Conservation (phyloP, 768 basidiomycete species). For the Podaxis pistillaris region DNA sequence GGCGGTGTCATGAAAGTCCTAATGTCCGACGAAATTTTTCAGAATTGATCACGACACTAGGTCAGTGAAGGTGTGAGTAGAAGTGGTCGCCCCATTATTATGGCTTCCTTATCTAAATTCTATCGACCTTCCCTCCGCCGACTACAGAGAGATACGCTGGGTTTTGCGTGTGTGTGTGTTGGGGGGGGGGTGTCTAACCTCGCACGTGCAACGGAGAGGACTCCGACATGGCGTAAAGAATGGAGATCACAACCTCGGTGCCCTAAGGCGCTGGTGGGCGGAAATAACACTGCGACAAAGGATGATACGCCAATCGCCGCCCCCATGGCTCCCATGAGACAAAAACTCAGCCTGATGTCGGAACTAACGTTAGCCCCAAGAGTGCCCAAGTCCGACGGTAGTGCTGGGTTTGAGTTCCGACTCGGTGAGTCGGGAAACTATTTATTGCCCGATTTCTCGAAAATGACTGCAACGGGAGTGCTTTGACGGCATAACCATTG, state of each 20-base stretch:
- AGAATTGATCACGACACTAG: not conserved
- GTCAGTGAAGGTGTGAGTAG: not conserved
- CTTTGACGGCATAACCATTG: not conserved
- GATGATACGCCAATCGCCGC: not conserved
- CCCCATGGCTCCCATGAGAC: not conserved
- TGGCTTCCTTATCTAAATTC: not conserved
- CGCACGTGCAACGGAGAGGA: not conserved
- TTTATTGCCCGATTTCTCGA: not conserved
- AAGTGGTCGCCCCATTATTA: not conserved
- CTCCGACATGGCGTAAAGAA: not conserved
- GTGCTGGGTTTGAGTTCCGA: not conserved
- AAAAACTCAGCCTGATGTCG: not conserved
- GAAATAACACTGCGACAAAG: not conserved
- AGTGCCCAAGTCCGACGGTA: not conserved
- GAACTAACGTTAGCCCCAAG: not conserved
- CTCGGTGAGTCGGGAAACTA: conserved; percentile 5
- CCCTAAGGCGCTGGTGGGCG: not conserved
- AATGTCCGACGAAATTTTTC: not conserved
- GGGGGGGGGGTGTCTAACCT: not conserved
- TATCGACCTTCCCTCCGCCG: not conserved
- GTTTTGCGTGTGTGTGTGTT: not conserved
- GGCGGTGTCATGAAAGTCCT: not conserved
- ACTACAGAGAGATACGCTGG: not conserved
- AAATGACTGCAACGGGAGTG: not conserved
- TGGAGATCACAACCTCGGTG: conserved; percentile 2